phyloP scores from a whole-genome alignment of 1,284 basidiomycete genomes.

The Puccinia hordei region DNA sequence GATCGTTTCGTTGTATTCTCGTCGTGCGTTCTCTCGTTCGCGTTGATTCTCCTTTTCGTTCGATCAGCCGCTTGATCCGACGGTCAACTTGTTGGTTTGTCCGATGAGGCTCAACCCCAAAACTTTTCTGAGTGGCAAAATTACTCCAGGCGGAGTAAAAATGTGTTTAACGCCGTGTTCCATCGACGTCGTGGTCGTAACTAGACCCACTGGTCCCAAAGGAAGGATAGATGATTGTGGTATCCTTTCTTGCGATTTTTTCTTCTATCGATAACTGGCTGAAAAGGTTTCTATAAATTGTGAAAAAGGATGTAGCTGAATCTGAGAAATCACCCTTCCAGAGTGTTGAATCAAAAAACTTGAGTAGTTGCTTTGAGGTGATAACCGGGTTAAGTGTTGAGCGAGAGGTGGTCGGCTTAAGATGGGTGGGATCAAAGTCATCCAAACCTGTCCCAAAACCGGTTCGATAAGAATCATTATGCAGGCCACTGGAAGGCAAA shows the following conservation, averaged over 20 bases:
- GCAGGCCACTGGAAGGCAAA: neutral
- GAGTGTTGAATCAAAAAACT: conserved; percentile 49
- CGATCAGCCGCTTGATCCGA: conserved; percentile 84
- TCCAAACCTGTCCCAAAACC: conserved; percentile 22
- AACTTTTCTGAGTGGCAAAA: conserved; percentile 85
- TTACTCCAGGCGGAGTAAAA: conserved; percentile 89
- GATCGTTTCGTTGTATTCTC: conserved; percentile 91
- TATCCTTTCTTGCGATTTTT: conserved; percentile 63
- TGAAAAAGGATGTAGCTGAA: conserved; percentile 68
- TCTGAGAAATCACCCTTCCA: conserved; percentile 47
- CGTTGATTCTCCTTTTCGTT: conserved; percentile 97
- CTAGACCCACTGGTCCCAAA: conserved; percentile 80
- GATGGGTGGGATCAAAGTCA: conserved; percentile 38
- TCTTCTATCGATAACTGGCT: conserved; percentile 82
- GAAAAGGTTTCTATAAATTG: conserved; percentile 86
- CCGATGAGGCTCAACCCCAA: conserved; percentile 86
- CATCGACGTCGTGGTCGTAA: conserved; percentile 62
- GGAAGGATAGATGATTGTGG: conserved; percentile 68
- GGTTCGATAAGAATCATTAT: neutral
- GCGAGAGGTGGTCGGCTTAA: conserved; percentile 36
- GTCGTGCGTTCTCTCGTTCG: conserved; percentile 77
- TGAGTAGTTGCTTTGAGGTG: conserved; percentile 31
- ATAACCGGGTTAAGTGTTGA: conserved; percentile 32
- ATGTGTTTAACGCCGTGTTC: conserved; percentile 54
- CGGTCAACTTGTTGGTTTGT: conserved; percentile 81